phyloP scores from a whole-genome alignment of 805 yeast genomes.

The Hanseniaspora vineae region DNA sequence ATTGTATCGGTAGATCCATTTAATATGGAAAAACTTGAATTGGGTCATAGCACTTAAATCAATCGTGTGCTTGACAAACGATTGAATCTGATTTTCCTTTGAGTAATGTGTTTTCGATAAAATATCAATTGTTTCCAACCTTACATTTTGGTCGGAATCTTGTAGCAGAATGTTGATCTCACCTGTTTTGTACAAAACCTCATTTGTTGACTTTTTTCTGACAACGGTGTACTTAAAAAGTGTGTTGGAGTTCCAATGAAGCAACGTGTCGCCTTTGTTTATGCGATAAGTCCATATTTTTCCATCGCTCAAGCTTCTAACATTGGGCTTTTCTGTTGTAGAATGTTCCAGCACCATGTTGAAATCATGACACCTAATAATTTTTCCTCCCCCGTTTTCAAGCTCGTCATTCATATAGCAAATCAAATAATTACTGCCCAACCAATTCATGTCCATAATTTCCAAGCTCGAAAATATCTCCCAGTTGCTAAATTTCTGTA shows the following conservation, averaged over 20 bases:
- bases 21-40: conserved; percentile 6
- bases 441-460: conserved; percentile 21
- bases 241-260: conserved; percentile 4
- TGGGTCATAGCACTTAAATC: not conserved
- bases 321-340: too few relatives aligned
- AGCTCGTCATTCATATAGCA: conserved; percentile 13
- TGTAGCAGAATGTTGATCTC: conserved; percentile 15
- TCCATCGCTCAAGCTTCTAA: conserved; percentile 1
- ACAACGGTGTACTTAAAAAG: not conserved
- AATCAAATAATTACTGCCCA: conserved; percentile 19
- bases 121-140: conserved; percentile 15
- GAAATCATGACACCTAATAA: conserved; percentile 3
- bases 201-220: conserved; percentile 3
- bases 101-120: conserved; percentile 14
- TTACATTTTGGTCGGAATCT: conserved; percentile 6
- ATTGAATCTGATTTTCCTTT: conserved; percentile 11
- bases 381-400: not conserved
- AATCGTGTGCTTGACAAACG: conserved; percentile 6
- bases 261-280: not conserved
- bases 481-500: conserved; percentile 12
- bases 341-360: not conserved
- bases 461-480: conserved; percentile 13
- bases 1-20: conserved; percentile 16
- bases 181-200: conserved; percentile 17
- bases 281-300: conserved; percentile 5